Evolutionary conservation across 176 grass and related monocot species (phyloP).

Genomic region (Rhynchospora breviuscula): DNA sequence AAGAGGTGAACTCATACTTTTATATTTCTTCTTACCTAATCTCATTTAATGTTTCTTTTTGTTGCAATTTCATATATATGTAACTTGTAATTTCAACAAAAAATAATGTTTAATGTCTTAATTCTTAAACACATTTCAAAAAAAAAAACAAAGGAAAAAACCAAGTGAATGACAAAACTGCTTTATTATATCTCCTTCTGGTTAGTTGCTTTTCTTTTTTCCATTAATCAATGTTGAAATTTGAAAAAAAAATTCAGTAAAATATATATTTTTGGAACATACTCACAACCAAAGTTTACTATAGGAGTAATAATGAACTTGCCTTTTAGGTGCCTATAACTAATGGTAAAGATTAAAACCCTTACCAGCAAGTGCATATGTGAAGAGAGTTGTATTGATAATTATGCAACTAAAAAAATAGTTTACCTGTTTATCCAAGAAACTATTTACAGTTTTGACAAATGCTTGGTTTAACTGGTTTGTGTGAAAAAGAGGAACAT

Average conservation of each 20-base stretch:
- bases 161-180: not conserved
- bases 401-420: conserved; percentile 1
- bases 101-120: not conserved
- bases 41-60: not conserved
- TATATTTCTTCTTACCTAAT: not conserved
- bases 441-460: not conserved
- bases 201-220: not conserved
- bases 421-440: conserved; percentile 2
- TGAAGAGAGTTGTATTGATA: not conserved
- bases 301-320: not conserved
- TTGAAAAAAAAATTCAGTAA: too few relatives aligned
- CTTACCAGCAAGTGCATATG: not conserved
- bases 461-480: not conserved
- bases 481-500: not conserved
- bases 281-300: not conserved
- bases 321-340: not conserved
- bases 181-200: not conserved
- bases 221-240: not conserved
- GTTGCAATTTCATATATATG: not conserved
- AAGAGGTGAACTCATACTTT: conserved; percentile 42
- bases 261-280: not conserved
- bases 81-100: not conserved
- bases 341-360: not conserved
- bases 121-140: not conserved
- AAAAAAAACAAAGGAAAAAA: not conserved